A percentile compares a stretch with the other conserved stretches of the same genome.
Evolutionary conservation across 352 stramenopile genomes (phyloP).

Genomic region (Pythium sukuiense): DNA sequence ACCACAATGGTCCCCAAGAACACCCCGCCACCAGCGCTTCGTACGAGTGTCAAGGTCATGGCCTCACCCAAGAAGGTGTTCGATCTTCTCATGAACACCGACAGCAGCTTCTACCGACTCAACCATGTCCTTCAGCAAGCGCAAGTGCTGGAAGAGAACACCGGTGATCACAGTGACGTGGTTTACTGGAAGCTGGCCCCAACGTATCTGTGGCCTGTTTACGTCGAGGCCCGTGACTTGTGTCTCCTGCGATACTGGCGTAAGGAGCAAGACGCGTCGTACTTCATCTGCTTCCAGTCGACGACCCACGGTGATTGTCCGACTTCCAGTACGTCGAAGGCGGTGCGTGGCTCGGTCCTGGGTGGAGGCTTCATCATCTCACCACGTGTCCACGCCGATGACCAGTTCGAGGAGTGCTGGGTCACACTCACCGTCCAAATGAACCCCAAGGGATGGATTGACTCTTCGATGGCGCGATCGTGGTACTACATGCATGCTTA

Average conservation of each 20-base stretch:
- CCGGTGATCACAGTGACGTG: constrained; percentile 72
- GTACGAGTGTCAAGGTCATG: constrained; percentile 71
- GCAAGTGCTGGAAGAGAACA: constrained; percentile 61
- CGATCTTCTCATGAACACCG: constrained; percentile 69
- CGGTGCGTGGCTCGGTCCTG: constrained; percentile 63
- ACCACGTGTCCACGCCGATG: constrained; percentile 42
- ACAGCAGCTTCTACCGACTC: constrained; percentile 68
- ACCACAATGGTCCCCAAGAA: constrained; percentile 31
- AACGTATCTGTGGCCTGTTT: constrained; percentile 73
- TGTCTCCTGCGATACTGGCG: constrained; percentile 83
- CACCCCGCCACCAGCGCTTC: constrained; percentile 53
- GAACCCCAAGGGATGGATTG: constrained; percentile 81
- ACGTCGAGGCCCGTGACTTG: constrained; percentile 65
- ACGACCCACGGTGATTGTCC: constrained; percentile 65
- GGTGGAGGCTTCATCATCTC: constrained; percentile 76
- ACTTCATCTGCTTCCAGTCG: constrained; percentile 88
- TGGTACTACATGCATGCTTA: constrained; percentile 83
- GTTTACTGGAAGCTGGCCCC: constrained; percentile 74
- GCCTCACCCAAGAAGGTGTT: constrained; percentile 70
- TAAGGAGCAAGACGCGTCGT: constrained; percentile 77
- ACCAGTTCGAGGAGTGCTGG: constrained; percentile 73
- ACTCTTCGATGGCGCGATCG: constrained; percentile 48
- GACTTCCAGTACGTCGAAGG: constrained; percentile 12
- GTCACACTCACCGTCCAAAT: constrained; percentile 80
- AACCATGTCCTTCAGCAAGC: constrained; percentile 80